Percentiles rank a stretch among this genome's conserved stretches.
phyloP scores from a whole-genome alignment of 2,329 filamentous ascomycete species.

The Thelonectria discophora region DNA sequence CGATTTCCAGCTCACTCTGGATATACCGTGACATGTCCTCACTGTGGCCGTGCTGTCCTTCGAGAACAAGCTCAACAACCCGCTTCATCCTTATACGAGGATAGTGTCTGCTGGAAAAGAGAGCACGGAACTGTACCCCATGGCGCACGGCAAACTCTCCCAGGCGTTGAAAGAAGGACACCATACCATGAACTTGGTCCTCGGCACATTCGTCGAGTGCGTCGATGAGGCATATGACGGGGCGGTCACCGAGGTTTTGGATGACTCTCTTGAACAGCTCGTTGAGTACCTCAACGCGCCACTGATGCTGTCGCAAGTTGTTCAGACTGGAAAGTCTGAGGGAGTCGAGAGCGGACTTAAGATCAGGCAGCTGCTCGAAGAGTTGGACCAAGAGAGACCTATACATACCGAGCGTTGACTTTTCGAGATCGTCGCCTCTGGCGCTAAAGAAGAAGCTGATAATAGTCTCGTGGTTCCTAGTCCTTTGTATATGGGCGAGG shows the following conservation, averaged over 20 bases:
- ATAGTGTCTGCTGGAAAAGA: constrained; percentile 59
- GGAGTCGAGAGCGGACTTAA: background rate
- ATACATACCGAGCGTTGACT: constrained; percentile 1
- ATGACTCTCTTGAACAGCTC: background rate
- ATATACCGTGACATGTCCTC: constrained; percentile 28
- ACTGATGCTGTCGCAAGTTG: background rate
- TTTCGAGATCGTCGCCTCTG: constrained; percentile 1
- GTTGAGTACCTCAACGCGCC: constrained; percentile 14
- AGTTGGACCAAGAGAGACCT: constrained; percentile 4
- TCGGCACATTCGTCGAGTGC: constrained; percentile 60
- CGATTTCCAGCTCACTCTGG: background rate
- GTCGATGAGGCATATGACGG: constrained; percentile 45
- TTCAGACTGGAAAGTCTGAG: no score
- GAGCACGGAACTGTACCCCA: constrained; percentile 43
- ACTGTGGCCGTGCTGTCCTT: constrained; percentile 38
- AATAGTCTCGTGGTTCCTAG: background rate
- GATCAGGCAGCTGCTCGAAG: background rate
- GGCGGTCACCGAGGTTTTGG: accelerated
- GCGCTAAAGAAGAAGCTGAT: constrained; percentile 10
- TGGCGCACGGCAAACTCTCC: constrained; percentile 39
- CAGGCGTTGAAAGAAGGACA: constrained; percentile 52
- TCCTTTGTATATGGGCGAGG: background rate
- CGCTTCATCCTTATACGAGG: constrained; percentile 50
- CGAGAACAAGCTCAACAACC: constrained; percentile 40
- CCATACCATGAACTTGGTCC: constrained; percentile 51